Percentiles rank a stretch among this genome's conserved stretches.
phyloP scores from a whole-genome alignment of 2,329 filamentous ascomycete species.

The Macrophomina tecta region DNA sequence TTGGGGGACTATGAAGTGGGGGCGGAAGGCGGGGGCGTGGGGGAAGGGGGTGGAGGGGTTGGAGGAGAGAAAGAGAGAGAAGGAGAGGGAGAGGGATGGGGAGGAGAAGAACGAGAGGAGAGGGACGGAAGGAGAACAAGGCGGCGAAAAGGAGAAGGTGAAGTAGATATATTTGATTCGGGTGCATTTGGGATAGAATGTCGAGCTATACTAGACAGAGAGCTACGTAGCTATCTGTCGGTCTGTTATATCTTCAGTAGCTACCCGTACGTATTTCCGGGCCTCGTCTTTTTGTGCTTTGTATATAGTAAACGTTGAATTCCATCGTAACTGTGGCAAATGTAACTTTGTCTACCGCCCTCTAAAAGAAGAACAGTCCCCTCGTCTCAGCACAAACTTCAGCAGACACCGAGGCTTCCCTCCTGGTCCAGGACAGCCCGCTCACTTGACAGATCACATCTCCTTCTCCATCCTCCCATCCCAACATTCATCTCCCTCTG shows the following conservation, averaged over 20 bases:
- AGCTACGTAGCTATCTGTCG: not conserved
- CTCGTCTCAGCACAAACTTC: too few relatives aligned
- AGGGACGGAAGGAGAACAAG: not conserved
- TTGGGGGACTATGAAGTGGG: conserved; percentile 61
- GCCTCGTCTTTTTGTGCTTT: too few relatives aligned
- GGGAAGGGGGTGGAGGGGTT: conserved; percentile 57
- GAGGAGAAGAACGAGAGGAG: conserved; percentile 29
- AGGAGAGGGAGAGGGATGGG: conserved; percentile 30
- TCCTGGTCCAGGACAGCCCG: too few relatives aligned
- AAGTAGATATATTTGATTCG: not conserved
- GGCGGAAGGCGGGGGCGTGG: conserved; percentile 59
- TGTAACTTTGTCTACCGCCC: too few relatives aligned
- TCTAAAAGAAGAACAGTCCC: too few relatives aligned
- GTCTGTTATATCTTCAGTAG: not conserved
- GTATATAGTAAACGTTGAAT: too few relatives aligned
- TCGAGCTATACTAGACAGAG: not conserved
- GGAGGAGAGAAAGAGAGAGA: conserved; percentile 46
- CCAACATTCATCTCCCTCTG: too few relatives aligned
- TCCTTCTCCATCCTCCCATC: too few relatives aligned
- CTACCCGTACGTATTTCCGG: too few relatives aligned
- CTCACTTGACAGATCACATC: too few relatives aligned
- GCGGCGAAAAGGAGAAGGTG: not conserved
- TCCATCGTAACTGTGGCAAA: too few relatives aligned
- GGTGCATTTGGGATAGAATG: not conserved
- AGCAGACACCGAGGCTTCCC: too few relatives aligned